These are phyloP conservation scores for Kodamaea plutei DNA, from an alignment of 1,139 yeast genomes.

Conservation along the genomic window DNA sequence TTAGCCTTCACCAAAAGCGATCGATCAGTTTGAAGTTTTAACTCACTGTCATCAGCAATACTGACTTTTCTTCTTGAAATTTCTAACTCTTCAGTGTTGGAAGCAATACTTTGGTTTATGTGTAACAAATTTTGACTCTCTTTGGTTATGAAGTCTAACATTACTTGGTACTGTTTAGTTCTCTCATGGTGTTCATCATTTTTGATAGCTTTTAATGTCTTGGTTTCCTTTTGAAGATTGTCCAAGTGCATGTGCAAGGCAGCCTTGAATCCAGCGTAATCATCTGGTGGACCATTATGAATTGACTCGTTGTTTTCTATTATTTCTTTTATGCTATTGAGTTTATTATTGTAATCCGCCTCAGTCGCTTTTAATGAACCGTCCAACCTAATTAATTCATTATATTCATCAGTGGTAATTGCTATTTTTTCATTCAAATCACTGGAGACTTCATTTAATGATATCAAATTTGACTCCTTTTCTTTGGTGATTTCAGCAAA, in stretches of 20 bases:
- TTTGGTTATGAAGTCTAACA: constrained; percentile 34
- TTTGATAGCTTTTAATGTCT: constrained; percentile 6
- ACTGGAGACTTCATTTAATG: constrained; percentile 20
- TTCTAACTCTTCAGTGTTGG: constrained; percentile 26
- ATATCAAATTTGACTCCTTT: constrained; percentile 21
- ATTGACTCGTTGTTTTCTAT: constrained; percentile 6
- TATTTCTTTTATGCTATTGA: constrained; percentile 14
- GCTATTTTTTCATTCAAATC: constrained; percentile 17
- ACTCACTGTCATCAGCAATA: constrained; percentile 36
- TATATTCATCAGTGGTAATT: constrained; percentile 28
- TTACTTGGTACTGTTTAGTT: constrained; percentile 12
- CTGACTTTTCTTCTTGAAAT: constrained; percentile 33
- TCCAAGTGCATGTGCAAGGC: constrained; percentile 3
- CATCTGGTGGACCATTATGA: constrained; percentile 2
- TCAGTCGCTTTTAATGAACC: constrained; percentile 57
- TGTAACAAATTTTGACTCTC: constrained; percentile 40
- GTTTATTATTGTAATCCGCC: constrained; percentile 29
- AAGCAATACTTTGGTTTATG: constrained; percentile 30
- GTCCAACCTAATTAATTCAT: constrained; percentile 48
- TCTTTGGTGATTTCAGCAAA: constrained; percentile 38
- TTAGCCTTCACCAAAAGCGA: constrained; percentile 33
- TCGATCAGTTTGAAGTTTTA: constrained; percentile 33
- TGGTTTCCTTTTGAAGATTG: constrained; percentile 5
- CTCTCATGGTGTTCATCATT: constrained; percentile 7
- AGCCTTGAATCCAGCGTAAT: constrained; percentile 5